A percentile compares a stretch with the other conserved stretches of the same genome.
phyloP scores from a whole-genome alignment of 129 eudicot genomes.

The Apium graveolens region DNA sequence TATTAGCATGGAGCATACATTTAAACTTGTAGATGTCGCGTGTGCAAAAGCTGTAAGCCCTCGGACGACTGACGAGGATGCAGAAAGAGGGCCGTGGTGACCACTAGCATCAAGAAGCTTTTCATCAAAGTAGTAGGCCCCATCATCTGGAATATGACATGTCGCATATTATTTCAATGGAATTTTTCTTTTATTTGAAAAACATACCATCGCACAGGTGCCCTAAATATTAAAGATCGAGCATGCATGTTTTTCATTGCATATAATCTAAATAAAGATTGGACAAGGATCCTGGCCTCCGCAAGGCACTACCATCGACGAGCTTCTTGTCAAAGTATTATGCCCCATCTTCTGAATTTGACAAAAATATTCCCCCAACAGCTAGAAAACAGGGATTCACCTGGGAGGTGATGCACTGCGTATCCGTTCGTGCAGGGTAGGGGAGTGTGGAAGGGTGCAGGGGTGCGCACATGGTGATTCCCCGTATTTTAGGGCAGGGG shows the following conservation, averaged over 20 bases:
- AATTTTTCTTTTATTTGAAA: background rate
- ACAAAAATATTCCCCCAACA: background rate
- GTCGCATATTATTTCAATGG: background rate
- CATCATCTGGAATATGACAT: slow-evolving; percentile 56
- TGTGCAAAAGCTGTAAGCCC: slow-evolving; percentile 67
- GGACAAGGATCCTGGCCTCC: no score
- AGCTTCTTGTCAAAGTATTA: slow-evolving; percentile 82
- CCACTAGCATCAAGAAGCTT: slow-evolving; percentile 63
- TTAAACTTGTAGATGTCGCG: slow-evolving; percentile 53
- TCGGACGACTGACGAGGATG: slow-evolving; percentile 74
- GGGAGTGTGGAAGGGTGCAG: no score
- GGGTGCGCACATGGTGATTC: no score
- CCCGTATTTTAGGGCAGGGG: no score
- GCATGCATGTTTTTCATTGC: background rate
- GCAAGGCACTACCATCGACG: slow-evolving; percentile 40
- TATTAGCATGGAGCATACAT: slow-evolving; percentile 27
- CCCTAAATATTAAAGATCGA: background rate
- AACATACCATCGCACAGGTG: background rate
- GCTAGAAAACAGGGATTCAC: no score
- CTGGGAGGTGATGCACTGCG: no score
- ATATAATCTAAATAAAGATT: background rate
- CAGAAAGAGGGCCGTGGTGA: slow-evolving; percentile 72
- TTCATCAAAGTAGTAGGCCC: slow-evolving; percentile 88
- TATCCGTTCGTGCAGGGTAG: no score
- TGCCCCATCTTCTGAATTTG: slow-evolving; percentile 62